Evolutionary conservation across 495 filamentous ascomycete genomes (phyloP), one percentile per base, ranked within the genome.

Genomic region (Penicillium malachiteum): DNA sequence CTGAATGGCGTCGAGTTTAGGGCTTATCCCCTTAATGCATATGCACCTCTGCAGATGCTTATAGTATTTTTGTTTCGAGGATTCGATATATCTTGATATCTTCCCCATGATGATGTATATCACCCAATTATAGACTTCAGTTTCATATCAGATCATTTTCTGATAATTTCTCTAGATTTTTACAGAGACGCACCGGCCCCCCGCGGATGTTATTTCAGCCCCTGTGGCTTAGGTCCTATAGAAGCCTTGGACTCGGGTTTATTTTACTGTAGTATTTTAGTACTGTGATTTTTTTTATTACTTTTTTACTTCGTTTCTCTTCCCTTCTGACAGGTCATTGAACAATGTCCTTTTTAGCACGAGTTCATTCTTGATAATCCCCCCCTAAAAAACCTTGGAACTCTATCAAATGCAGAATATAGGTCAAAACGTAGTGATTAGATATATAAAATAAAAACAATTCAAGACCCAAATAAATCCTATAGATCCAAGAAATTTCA

Each of bases 161-260:
- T 4, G 21, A 26, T 4, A 26, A 26, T 26, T 26, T 26, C 21
- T 26, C 21, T 14, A 30, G 34, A n/a, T n/a, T n/a, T n/a, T n/a
- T n/a, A n/a, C n/a, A n/a, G n/a, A n/a, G 37, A 13, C 21, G 21
- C 41, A 50, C 37, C 13, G 39, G 40, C 18, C 31, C 47, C 31
- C 47, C 47, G 32, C 47, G 11, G 39, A 35, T 40, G 42, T 14
- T 14, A 37, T 18, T 45, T 54, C 56, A 59, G 56, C 56, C 60
- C 52, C 53, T 44, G 58, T 59, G 56, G 56, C 56, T 62, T 53
- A 52, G 54, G 26, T 13, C n/a, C 35, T 47, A 16, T 26, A 26
- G 21, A 26, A 26, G 21, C 21, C 21, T 26, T 26, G 21, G 21
- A 26, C 21, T 26, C 21, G 21, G 21, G 21, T 26, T 26, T 26